Evolutionary conservation across 345 rosid species (phyloP).

Genomic region (Clausena lansium): DNA sequence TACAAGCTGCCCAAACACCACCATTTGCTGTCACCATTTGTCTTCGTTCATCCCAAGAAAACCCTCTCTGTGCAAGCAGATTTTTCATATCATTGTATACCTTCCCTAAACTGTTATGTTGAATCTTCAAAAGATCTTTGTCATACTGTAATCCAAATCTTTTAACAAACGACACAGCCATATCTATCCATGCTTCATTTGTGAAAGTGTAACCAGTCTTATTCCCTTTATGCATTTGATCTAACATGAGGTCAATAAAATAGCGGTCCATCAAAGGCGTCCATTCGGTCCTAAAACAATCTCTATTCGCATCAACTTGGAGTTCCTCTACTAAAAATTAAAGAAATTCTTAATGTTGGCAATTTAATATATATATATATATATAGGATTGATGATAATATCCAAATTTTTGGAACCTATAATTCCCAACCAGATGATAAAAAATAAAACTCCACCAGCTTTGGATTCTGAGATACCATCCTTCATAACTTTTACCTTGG

Average conservation of each 20-base stretch:
- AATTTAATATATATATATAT: no score
- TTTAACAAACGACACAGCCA: conserved; percentile 38
- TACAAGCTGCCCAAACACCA: conserved; percentile 43
- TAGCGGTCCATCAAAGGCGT: conserved; percentile 50
- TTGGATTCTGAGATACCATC: conserved; percentile 13
- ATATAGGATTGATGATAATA: no score
- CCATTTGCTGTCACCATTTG: conserved; percentile 38
- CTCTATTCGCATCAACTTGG: conserved; percentile 22
- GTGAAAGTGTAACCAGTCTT: conserved; percentile 22
- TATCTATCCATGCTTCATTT: conserved; percentile 42
- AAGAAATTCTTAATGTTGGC: background rate
- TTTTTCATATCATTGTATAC: conserved; percentile 35
- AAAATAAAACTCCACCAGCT: conserved; percentile 22
- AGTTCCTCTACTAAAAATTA: conserved; percentile 31
- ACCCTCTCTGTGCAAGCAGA: conserved; percentile 35
- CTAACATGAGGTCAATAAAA: conserved; percentile 49
- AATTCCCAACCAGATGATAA: background rate
- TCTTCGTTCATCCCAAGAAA: conserved; percentile 38
- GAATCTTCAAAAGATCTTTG: conserved; percentile 33
- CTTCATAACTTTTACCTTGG: conserved; percentile 18
- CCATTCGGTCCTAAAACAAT: conserved; percentile 31
- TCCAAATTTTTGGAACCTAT: background rate
- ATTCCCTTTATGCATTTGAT: conserved; percentile 33
- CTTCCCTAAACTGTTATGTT: conserved; percentile 31
- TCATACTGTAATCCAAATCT: conserved; percentile 39